These are phyloP conservation scores for Comarum palustre DNA, from an alignment of 306 rosid genomes.

Conservation along the genomic window DNA sequence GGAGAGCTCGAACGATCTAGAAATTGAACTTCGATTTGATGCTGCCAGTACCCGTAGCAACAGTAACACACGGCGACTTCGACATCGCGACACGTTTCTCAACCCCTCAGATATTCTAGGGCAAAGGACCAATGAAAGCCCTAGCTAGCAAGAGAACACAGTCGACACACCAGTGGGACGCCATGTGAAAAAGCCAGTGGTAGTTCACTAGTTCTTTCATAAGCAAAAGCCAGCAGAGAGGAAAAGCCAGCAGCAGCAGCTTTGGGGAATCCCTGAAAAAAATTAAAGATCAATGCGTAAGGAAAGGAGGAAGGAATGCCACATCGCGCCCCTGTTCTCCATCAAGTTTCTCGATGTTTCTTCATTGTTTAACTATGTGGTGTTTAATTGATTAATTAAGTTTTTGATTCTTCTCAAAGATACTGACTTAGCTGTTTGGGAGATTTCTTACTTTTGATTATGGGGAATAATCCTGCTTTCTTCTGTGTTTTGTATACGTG, in stretches of 20 bases:
- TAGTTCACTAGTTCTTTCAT: conserved; percentile 5
- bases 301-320: conserved; percentile 47
- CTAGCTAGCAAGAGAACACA: not conserved
- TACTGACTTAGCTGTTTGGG: conserved; percentile 50
- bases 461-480: conserved; percentile 46
- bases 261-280: conserved; percentile 52
- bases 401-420: conserved; percentile 47
- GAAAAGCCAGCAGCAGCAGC: conserved; percentile 50
- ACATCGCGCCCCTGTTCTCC: conserved; percentile 39
- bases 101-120: conserved; percentile 3
- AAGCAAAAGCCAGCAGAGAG: conserved; percentile 34
- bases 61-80: conserved; percentile 8
- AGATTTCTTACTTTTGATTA: conserved; percentile 60
- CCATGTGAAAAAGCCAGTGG: conserved; percentile 59
- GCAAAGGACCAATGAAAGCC: not conserved
- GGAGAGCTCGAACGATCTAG: conserved; percentile 38
- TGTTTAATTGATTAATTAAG: conserved; percentile 24
- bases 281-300: conserved; percentile 27
- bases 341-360: conserved; percentile 38
- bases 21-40: conserved; percentile 18
- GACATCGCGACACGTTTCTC: conserved; percentile 39
- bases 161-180: conserved; percentile 2
- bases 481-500: conserved; percentile 17
- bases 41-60: conserved; percentile 34
- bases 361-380: conserved; percentile 23